Evolutionary conservation across 345 rosid species (phyloP), one percentile per base, ranked within the genome.

Genomic region (Alliaria petiolata): DNA sequence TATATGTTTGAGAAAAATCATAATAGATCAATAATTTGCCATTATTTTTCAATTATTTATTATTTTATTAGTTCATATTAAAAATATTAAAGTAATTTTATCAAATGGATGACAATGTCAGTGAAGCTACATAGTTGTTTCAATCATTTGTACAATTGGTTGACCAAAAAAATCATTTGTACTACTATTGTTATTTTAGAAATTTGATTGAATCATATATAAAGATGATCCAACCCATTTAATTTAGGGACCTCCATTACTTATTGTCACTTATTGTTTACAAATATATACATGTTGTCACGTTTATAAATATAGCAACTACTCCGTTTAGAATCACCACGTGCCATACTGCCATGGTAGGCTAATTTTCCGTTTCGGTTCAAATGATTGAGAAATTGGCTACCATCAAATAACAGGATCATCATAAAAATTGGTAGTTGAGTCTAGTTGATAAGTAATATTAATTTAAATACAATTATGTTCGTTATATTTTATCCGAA

Each of bases 181-280:
- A 17, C 36, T 13, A 40, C 11, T 53, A 47, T 14, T 31, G 26
- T 30, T 30, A 17, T 30, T 30, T 43, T 31, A 17, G 43, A 30
- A 54, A 54, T 2, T 66, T 52, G 50, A 67, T 16, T 28, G 3
- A 20, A 30, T 42, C 19, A 33, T 14, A 43, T 33, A 1, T 55
- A 55, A 55, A 55, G 64, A 34, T 35, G 45, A 20, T n/a, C 54
- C 45, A 31, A 30, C 36, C 52, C 14, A 19, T n/a, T n/a, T 19
- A 20, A 28, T 28, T 39, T 6, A 40, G 62, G 68, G 68, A 40
- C 61, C 43, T 60, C 12, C 16, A 62, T 40, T 22, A 69, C 17
- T 69, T 45, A 45, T 20, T 56, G 36, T 70, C 67, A 59, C n/a
- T 70, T 59, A 59, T 49, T 49, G 67, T 59, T 59, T 26, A n/a